Conservation (phyloP, 1,284 basidiomycete species). For the Anthracocystis setariae region DNA sequence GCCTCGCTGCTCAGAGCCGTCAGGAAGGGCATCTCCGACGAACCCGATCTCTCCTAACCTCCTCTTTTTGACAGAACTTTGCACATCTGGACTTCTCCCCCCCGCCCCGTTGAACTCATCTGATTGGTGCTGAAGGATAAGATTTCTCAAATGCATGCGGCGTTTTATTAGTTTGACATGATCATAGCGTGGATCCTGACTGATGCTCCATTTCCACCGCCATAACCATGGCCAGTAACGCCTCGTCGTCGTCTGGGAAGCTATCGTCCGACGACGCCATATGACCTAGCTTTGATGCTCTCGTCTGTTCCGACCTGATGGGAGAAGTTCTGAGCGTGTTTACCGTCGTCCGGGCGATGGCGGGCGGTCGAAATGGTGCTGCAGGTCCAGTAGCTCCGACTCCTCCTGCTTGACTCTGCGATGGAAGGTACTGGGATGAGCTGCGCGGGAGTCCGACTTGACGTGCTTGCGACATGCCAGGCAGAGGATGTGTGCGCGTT, state of each 20-base stretch:
- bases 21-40: slow-evolving; percentile 61
- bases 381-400: slow-evolving; percentile 12
- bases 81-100: no score
- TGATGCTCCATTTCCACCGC: slow-evolving; percentile 45
- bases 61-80: neutral
- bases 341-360: slow-evolving; percentile 13
- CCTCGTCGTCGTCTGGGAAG: slow-evolving; percentile 43
- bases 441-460: slow-evolving; percentile 37
- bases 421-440: slow-evolving; percentile 25
- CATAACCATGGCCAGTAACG: slow-evolving; percentile 16
- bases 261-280: slow-evolving; percentile 41
- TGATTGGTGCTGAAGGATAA: neutral
- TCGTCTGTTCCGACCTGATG: neutral
- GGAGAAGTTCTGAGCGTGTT: neutral
- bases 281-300: neutral
- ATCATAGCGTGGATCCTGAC: no score
- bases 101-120: no score
- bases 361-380: slow-evolving; percentile 42
- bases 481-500: slow-evolving; percentile 14
- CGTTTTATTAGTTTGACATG: no score
- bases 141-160: neutral
- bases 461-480: slow-evolving; percentile 39
- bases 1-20: slow-evolving; percentile 60
- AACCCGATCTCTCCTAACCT: slow-evolving; percentile 62
- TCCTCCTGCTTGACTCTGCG: slow-evolving; percentile 6